Conservation (phyloP, 441 rosid genomes). For the Erodium moschatum region DNA sequence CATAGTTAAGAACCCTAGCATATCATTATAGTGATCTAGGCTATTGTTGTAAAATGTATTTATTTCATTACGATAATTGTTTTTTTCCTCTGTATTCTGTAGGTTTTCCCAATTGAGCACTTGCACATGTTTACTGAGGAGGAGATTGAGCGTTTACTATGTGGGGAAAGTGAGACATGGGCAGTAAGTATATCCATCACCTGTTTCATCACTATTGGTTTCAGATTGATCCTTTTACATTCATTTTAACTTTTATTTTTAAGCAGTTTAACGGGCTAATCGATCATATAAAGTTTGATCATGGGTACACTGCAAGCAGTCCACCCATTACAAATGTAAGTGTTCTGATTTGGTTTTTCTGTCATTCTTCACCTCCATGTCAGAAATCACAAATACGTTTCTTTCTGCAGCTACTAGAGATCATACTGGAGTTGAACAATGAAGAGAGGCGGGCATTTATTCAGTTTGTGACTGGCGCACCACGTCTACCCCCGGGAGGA, state of each 20-base stretch:
- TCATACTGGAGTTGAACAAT: constrained; percentile 56
- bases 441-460: constrained; percentile 69
- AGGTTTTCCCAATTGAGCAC: constrained; percentile 74
- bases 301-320: constrained; percentile 95
- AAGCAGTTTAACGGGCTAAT: constrained; percentile 63
- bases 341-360: constrained; percentile 12
- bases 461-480: constrained; percentile 94
- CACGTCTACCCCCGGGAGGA: constrained; percentile 92
- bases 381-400: neutral
- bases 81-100: constrained; percentile 20
- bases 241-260: constrained; percentile 10
- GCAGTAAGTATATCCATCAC: constrained; percentile 34
- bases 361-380: constrained; percentile 10
- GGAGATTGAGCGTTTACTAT: constrained; percentile 73
- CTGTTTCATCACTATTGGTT: constrained; percentile 7
- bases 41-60: neutral
- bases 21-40: neutral
- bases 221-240: constrained; percentile 12
- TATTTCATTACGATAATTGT: neutral
- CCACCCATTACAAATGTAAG: constrained; percentile 63
- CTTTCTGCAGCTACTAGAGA: constrained; percentile 60
- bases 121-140: constrained; percentile 72
- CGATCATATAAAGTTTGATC: constrained; percentile 96
- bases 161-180: constrained; percentile 77
- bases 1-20: neutral